Conservation (phyloP, 441 rosid genomes). For the Erodium texanum region DNA sequence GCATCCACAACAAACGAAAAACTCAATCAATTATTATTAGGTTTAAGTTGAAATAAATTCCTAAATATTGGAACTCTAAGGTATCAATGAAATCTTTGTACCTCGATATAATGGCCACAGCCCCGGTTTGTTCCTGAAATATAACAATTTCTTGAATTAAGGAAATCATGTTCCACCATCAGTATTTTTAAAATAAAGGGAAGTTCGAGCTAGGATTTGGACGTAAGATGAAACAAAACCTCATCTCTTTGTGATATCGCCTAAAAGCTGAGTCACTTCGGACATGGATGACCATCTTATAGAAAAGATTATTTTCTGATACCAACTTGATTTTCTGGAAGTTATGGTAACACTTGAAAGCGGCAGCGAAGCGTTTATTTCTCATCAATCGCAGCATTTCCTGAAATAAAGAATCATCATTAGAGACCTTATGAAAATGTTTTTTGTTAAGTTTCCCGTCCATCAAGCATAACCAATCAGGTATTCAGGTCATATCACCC, state of each 20-base stretch:
- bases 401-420: constrained; percentile 33
- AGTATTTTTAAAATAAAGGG: constrained; percentile 7
- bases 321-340: constrained; percentile 54
- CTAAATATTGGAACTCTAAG: neutral
- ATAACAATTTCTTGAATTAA: constrained; percentile 19
- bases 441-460: neutral
- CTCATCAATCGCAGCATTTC: constrained; percentile 83
- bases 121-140: constrained; percentile 60
- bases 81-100: constrained; percentile 22
- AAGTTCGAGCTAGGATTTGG: constrained; percentile 11
- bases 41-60: neutral
- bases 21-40: neutral
- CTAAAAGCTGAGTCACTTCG: constrained; percentile 72
- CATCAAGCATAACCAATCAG: neutral
- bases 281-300: constrained; percentile 90
- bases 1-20: neutral
- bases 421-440: constrained; percentile 7
- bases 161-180: constrained; percentile 12
- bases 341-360: constrained; percentile 85
- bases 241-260: constrained; percentile 94
- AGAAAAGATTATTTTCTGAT: constrained; percentile 67
- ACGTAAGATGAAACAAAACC: constrained; percentile 35
- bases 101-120: constrained; percentile 99
- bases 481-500: neutral
- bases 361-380: constrained; percentile 67